Percentiles rank a stretch among this genome's conserved stretches.
Conservation (phyloP, 1,284 basidiomycete species). For the Marasmius sp. region DNA sequence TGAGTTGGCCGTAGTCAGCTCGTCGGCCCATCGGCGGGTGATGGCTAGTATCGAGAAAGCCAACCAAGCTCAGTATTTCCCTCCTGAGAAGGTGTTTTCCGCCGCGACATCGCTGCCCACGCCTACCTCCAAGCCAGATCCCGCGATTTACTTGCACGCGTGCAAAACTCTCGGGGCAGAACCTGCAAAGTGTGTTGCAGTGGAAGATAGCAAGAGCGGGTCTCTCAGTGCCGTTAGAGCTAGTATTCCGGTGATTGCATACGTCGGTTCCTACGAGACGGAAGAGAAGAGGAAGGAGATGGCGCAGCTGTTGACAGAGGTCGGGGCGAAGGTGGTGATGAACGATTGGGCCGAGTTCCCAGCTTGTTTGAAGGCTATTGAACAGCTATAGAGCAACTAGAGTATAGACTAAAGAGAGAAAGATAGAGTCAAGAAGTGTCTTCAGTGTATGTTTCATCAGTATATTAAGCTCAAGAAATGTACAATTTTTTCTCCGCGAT, state of each 20-base stretch:
- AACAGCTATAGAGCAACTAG: background rate
- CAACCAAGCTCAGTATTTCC: slow-evolving; percentile 21
- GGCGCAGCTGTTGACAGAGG: slow-evolving; percentile 15
- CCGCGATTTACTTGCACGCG: slow-evolving; percentile 26
- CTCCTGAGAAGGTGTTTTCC: slow-evolving; percentile 20
- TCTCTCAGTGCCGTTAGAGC: slow-evolving; percentile 21
- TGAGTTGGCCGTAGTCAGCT: slow-evolving; percentile 24
- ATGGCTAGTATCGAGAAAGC: slow-evolving; percentile 24
- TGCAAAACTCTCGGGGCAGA: slow-evolving; percentile 22
- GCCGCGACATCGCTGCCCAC: slow-evolving; percentile 24
- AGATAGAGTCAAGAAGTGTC: background rate
- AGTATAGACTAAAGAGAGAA: background rate
- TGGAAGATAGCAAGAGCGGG: slow-evolving; percentile 27
- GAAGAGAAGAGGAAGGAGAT: slow-evolving; percentile 21
- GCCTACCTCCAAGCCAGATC: slow-evolving; percentile 27
- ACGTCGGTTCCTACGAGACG: slow-evolving; percentile 24
- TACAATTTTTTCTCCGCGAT: background rate
- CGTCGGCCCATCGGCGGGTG: slow-evolving; percentile 23
- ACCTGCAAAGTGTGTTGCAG: slow-evolving; percentile 21
- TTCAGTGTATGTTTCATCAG: background rate
- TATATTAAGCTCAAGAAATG: background rate
- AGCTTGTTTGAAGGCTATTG: slow-evolving; percentile 17
- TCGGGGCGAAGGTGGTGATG: slow-evolving; percentile 24
- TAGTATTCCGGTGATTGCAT: slow-evolving; percentile 21
- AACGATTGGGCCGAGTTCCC: slow-evolving; percentile 23